Evolutionary conservation across 768 basidiomycete species (phyloP), one percentile per base, ranked within the genome.

Genomic region (Boletus tomentosulus): DNA sequence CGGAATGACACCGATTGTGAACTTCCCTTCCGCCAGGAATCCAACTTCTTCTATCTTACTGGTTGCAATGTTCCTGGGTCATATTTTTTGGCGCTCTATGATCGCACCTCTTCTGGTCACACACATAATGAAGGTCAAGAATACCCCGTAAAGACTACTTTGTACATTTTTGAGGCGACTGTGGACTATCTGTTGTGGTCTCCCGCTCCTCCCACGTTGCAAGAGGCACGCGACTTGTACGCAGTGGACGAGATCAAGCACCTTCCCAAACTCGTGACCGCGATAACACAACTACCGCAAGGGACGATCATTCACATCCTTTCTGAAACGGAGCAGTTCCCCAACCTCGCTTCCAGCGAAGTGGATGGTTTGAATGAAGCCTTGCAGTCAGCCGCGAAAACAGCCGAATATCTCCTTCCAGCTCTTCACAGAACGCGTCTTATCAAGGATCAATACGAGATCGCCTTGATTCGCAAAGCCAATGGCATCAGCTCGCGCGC

Each of bases 1-100:
- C 75, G 90, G 57, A 82, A 91, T 65, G 92, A 94, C 66, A 94
- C 92, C 11, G 92, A 95, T 66, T 80, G 91, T 31, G 90, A 92
- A 71, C 71, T 91, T 41, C 66, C 75, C 4, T 91, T 92, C 62
- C 77, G 82, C 52, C 76, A 78, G 63, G 92, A 94, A 70, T 87
- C 86, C 62, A 96, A 96, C 71, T 96, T 96, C 67, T 86, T 81
- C 72, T 96, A 92, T 66, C 76, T 96, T 15, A 82, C 89, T 0
- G 93, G 91, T 49, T 92, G 89, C 70, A 74, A 76, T 45, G 77
- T 92, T 4, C 89, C 92, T 0, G 78, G 79, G 0, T 85, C 89
- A 1, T 83, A 81, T 57, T 69, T 93, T 12, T 71, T 93, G 19
- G 71, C 88, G 9, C 70, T 78, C 2, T 85, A 78, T 66, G 75